A percentile compares a stretch with the other conserved stretches of the same genome.
Conservation (phyloP, 352 stramenopile genomes). For the Globisporangium cylindrosporum region DNA sequence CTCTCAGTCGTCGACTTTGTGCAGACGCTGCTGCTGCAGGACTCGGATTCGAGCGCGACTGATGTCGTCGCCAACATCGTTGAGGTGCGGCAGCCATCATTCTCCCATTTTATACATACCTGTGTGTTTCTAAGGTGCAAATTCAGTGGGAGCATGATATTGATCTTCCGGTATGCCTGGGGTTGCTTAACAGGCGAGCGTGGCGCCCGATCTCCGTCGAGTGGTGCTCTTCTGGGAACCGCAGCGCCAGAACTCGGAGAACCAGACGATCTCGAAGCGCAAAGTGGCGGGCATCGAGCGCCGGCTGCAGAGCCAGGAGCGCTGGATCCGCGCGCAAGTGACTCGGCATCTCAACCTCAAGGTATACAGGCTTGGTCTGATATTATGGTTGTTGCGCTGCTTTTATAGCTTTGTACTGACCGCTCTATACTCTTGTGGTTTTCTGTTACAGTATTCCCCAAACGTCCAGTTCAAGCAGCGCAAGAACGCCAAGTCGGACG, state of each 20-base stretch:
- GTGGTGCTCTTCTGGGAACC: constrained; percentile 77
- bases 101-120: background rate
- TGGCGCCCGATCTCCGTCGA: constrained; percentile 60
- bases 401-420: background rate
- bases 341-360: constrained; percentile 80
- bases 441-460: constrained; percentile 53
- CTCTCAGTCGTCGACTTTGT: constrained; percentile 64
- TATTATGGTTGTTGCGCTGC: background rate
- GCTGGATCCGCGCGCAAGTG: constrained; percentile 66
- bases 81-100: constrained; percentile 33
- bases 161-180: background rate
- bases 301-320: constrained; percentile 56
- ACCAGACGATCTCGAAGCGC: constrained; percentile 73
- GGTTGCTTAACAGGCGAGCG: constrained; percentile 39
- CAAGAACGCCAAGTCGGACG: constrained; percentile 59
- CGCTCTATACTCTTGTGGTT: background rate
- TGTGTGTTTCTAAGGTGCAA: background rate
- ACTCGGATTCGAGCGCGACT: constrained; percentile 53
- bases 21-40: constrained; percentile 62
- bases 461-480: constrained; percentile 77
- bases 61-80: constrained; percentile 69
- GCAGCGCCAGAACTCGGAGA: constrained; percentile 58
- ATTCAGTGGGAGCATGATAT: background rate
- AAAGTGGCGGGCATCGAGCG: constrained; percentile 66
- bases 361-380: constrained; percentile 23